These are phyloP conservation scores for Rhodotorula kratochvilovae DNA, from an alignment of 768 basidiomycete genomes.

Conservation along the genomic window DNA sequence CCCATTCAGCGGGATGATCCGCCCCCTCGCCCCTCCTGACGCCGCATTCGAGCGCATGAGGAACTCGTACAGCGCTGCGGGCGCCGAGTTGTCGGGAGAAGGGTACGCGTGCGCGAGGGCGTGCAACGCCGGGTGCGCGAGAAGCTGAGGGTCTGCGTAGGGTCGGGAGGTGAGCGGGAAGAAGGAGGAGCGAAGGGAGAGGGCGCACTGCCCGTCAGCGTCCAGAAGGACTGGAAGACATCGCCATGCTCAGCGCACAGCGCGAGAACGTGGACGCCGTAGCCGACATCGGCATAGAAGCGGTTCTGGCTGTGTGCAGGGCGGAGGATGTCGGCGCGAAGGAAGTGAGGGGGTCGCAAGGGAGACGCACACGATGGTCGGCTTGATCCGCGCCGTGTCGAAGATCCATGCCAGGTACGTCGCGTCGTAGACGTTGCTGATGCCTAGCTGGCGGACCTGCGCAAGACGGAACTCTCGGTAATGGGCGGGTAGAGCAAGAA, in stretches of 20 bases:
- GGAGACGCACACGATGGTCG: slow-evolving; percentile 61
- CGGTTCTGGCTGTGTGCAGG: slow-evolving; percentile 55
- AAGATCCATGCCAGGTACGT: slow-evolving; percentile 56
- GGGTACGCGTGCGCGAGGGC: slow-evolving; percentile 54
- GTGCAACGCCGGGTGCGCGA: slow-evolving; percentile 55
- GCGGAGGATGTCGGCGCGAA: too few relatives aligned
- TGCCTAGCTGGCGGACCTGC: slow-evolving; percentile 50
- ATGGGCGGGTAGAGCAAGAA: background rate
- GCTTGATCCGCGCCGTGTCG: slow-evolving; percentile 53
- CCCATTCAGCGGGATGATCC: slow-evolving; percentile 69
- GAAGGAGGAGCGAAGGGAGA: too few relatives aligned
- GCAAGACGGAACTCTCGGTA: background rate
- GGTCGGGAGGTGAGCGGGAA: background rate
- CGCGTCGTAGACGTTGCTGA: slow-evolving; percentile 73
- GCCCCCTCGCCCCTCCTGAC: slow-evolving; percentile 42
- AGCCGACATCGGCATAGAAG: slow-evolving; percentile 63
- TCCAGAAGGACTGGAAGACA: slow-evolving; percentile 88
- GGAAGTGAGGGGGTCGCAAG: background rate
- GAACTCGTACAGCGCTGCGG: slow-evolving; percentile 57
- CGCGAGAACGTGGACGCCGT: slow-evolving; percentile 63
- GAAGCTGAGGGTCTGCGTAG: slow-evolving; percentile 65
- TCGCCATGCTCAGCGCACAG: slow-evolving; percentile 64
- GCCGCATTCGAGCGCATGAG: slow-evolving; percentile 53
- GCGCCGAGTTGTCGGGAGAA: slow-evolving; percentile 61
- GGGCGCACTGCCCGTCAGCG: slow-evolving; percentile 50